A percentile compares a stretch with the other conserved stretches of the same genome.
Evolutionary conservation across 768 basidiomycete species (phyloP).

Genomic region (Suillus ampliporus): DNA sequence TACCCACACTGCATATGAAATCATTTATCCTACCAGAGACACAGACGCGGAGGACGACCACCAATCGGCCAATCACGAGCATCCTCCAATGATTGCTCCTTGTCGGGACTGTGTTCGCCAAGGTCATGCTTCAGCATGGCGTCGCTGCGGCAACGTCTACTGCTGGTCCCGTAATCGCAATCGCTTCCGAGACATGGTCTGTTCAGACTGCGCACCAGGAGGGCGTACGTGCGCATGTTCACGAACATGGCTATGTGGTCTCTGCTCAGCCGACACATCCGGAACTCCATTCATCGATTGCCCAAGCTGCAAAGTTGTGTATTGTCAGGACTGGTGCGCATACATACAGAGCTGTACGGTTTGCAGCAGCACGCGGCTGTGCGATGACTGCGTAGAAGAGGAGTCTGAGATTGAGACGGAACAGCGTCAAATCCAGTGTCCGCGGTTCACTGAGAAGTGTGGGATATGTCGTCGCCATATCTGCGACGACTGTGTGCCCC

Average conservation of each 20-base stretch:
- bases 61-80: neutral
- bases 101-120: conserved; percentile 1
- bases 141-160: neutral
- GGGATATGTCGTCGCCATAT: conserved; percentile 6
- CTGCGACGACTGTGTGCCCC: neutral
- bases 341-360: conserved; percentile 3
- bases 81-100: conserved; percentile 4
- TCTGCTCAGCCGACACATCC: neutral
- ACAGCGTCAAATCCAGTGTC: neutral
- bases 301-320: neutral
- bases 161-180: conserved; percentile 6
- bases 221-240: conserved; percentile 1
- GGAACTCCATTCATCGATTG: neutral
- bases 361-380: conserved; percentile 1
- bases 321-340: conserved; percentile 7
- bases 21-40: neutral
- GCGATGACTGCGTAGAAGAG: conserved; percentile 8
- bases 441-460: conserved; percentile 1
- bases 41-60: neutral
- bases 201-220: conserved; percentile 5
- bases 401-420: neutral
- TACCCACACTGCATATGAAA: neutral
- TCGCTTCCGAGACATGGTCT: conserved; percentile 6
- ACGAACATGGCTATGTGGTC: conserved; percentile 5
- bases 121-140: conserved; percentile 1